Conservation (phyloP, 2,329 filamentous ascomycete genomes). For the Eutypella sp. region DNA sequence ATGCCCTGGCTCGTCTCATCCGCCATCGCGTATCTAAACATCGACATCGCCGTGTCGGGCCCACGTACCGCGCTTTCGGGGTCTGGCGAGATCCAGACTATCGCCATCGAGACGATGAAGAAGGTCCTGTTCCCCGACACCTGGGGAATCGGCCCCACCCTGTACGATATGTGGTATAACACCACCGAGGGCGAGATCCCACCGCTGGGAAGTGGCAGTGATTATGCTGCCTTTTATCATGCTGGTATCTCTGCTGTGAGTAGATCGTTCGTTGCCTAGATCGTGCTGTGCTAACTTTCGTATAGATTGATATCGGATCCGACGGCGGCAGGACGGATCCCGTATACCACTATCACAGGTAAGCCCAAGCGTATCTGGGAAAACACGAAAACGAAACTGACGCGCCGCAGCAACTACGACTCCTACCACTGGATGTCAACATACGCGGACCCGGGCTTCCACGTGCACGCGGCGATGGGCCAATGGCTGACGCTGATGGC, state of each 20-base stretch:
- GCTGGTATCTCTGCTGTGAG: slow-evolving; percentile 5
- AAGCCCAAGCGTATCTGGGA: no score
- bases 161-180: slow-evolving; percentile 7
- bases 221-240: slow-evolving; percentile 7
- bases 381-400: background rate
- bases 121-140: slow-evolving; percentile 6
- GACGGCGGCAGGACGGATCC: slow-evolving; percentile 6
- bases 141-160: slow-evolving; percentile 3
- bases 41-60: slow-evolving; percentile 44
- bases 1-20: slow-evolving; percentile 5
- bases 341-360: slow-evolving; percentile 7
- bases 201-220: slow-evolving; percentile 6
- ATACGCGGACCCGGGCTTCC: slow-evolving; percentile 46
- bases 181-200: slow-evolving; percentile 6
- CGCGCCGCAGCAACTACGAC: slow-evolving; percentile 3
- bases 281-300: background rate
- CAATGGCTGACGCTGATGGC: slow-evolving; percentile 21
- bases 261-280: background rate
- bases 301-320: slow-evolving; percentile 5
- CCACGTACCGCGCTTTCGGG: slow-evolving; percentile 32
- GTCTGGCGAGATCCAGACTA: slow-evolving; percentile 5
- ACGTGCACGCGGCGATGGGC: slow-evolving; percentile 43
- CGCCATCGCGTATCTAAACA: slow-evolving; percentile 39
- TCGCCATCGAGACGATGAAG: slow-evolving; percentile 7
- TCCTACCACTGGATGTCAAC: slow-evolving; percentile 45